Base-by-base conservation (phyloP, 192 early-diverging fungal genomes). In the Fimicolochytrium jonesii region DNA sequence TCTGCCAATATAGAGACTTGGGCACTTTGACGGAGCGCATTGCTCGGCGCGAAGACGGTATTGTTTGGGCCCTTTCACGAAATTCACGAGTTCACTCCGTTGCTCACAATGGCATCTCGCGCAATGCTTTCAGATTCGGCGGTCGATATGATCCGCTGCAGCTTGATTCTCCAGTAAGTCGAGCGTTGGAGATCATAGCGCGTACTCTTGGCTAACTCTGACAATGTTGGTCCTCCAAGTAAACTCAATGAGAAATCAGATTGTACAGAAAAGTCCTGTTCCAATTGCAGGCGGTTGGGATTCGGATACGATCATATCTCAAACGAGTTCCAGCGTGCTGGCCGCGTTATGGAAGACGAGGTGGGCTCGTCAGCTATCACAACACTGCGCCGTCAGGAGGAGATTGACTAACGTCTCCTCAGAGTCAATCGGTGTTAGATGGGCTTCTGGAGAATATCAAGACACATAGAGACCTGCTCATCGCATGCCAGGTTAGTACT, bases 391-490 rank as follows among this genome's bases (percentile, higher is more conserved):
- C n/a, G n/a, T n/a, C n/a, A n/a, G n/a, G n/a, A n/a, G n/a, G n/a
- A n/a, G n/a, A n/a, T n/a, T n/a, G n/a, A n/a, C n/a, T n/a, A n/a
- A n/a, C n/a, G n/a, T n/a, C n/a, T 23, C 23, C n/a, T 13, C 57
- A 72, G 71, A 4, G 29, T 28, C 39, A 62, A 42, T 48, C 71
- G 17, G 64, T 70, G 47, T 72, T 73, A 7, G 78, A 78, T 41
- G 77, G 70, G 0, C 68, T 86, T 44, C 64, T 87, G 4, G 87
- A 88, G 47, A 77, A 66, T 69, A 42, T 88, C 35, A 88, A 87
- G 51, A 64, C 77, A 31, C 77, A 84, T 46, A 78, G 86, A n/a
- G 86, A 88, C 52, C 56, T 88, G 10, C 61, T 88, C 22, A 74
- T 83, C 13, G 80, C 85, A 5, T 71, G 77, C 39, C 69, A 68